Percentiles rank a stretch among this genome's conserved stretches.
Evolutionary conservation across 352 stramenopile genomes (phyloP).

Genomic region (Plasmopara viticola): DNA sequence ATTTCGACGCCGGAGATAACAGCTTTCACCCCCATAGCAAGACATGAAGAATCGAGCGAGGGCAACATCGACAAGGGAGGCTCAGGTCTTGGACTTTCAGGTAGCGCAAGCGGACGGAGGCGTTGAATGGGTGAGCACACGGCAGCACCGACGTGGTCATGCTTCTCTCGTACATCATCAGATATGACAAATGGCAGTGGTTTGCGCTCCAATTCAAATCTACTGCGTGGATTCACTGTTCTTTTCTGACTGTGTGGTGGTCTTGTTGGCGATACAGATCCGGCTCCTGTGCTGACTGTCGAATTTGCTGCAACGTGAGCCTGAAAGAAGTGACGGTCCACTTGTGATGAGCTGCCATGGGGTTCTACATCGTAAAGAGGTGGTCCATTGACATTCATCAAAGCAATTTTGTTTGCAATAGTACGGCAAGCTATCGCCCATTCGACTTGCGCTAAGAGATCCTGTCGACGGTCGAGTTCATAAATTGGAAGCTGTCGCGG

Average conservation of each 20-base stretch:
- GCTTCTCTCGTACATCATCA: conserved; percentile 30
- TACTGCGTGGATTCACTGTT: conserved; percentile 20
- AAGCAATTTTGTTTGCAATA: conserved; percentile 27
- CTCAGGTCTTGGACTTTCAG: conserved; percentile 18
- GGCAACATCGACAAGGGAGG: conserved; percentile 32
- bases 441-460: conserved; percentile 45
- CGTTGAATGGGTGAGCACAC: conserved; percentile 37
- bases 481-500: conserved; percentile 40
- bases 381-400: conserved; percentile 16
- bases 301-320: conserved; percentile 38
- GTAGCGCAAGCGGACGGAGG: conserved; percentile 1
- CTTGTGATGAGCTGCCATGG: conserved; percentile 8
- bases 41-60: conserved; percentile 41
- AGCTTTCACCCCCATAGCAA: conserved; percentile 48
- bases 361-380: conserved; percentile 1
- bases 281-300: conserved; percentile 15
- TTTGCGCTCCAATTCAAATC: conserved; percentile 41
- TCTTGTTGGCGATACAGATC: conserved; percentile 14
- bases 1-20: conserved; percentile 52
- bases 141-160: conserved; percentile 15
- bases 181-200: conserved; percentile 26
- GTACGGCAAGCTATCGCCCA: conserved; percentile 25
- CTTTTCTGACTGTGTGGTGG: conserved; percentile 10
- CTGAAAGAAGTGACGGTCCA: conserved; percentile 26
- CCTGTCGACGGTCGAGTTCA: conserved; percentile 42